Conservation (phyloP, 305 asterid genomes). For the Fraxinus platypoda region DNA sequence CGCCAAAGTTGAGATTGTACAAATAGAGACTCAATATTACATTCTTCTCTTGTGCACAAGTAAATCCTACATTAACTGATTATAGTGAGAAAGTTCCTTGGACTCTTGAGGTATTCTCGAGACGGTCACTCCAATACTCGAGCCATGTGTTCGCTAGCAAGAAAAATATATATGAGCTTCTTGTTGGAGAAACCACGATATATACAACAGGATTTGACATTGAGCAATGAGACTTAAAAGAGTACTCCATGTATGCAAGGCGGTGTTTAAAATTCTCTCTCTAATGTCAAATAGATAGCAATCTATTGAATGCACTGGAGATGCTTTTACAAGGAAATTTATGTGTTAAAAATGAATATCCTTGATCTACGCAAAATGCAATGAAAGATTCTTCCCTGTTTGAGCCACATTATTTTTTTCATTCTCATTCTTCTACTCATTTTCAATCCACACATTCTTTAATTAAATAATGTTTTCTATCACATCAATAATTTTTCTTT, state of each 20-base stretch:
- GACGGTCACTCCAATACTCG: neutral
- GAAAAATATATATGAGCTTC: neutral
- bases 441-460: too few relatives aligned
- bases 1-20: neutral
- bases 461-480: too few relatives aligned
- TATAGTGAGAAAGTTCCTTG: neutral
- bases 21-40: neutral
- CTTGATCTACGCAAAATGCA: neutral
- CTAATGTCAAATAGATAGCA: neutral
- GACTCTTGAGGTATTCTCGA: neutral
- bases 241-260: too few relatives aligned
- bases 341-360: neutral
- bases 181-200: neutral
- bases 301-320: neutral
- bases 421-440: too few relatives aligned
- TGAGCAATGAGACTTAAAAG: too few relatives aligned
- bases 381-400: too few relatives aligned
- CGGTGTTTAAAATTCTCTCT: too few relatives aligned
- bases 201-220: too few relatives aligned
- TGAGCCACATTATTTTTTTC: too few relatives aligned
- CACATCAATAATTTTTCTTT: too few relatives aligned
- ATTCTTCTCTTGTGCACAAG: neutral
- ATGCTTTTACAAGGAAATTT: neutral
- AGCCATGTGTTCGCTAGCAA: neutral
- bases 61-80: neutral